Conservation (phyloP, 179 eudicot species). For the Beta lomatogona region DNA sequence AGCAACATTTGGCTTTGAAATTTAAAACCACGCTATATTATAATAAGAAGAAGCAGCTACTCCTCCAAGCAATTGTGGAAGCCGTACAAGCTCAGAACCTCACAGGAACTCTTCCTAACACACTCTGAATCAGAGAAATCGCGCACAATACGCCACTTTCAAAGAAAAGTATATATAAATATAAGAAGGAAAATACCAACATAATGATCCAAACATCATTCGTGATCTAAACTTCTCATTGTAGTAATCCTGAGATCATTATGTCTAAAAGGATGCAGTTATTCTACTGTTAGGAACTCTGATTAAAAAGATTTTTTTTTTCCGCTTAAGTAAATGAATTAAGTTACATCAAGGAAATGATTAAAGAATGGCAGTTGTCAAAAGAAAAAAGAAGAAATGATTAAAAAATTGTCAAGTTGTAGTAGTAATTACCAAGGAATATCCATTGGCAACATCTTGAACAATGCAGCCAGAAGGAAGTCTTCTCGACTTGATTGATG, state of each 20-base stretch:
- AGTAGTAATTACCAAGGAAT: conserved; percentile 59
- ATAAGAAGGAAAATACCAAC: conserved; percentile 19
- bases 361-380: not conserved
- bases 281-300: not conserved
- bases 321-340: not conserved
- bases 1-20: conserved; percentile 37
- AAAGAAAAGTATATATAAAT: conserved; percentile 5
- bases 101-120: conserved; percentile 27
- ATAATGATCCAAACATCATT: conserved; percentile 40
- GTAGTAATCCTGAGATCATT: conserved; percentile 21
- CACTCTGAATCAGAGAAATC: conserved; percentile 31
- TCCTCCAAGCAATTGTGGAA: conserved; percentile 36
- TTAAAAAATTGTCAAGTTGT: not conserved
- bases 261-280: conserved; percentile 11
- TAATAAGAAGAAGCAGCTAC: conserved; percentile 36
- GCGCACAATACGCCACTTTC: conserved; percentile 34
- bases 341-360: not conserved
- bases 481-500: conserved; percentile 49
- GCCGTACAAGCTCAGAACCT: conserved; percentile 42
- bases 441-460: conserved; percentile 71
- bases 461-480: conserved; percentile 82
- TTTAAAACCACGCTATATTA: conserved; percentile 26
- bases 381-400: too few species aligned
- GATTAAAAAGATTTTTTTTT: not conserved
- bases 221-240: conserved; percentile 27